Evolutionary conservation across 1,284 basidiomycete species (phyloP), one percentile per base, ranked within the genome.

Genomic region (Fomitopsis palustris): DNA sequence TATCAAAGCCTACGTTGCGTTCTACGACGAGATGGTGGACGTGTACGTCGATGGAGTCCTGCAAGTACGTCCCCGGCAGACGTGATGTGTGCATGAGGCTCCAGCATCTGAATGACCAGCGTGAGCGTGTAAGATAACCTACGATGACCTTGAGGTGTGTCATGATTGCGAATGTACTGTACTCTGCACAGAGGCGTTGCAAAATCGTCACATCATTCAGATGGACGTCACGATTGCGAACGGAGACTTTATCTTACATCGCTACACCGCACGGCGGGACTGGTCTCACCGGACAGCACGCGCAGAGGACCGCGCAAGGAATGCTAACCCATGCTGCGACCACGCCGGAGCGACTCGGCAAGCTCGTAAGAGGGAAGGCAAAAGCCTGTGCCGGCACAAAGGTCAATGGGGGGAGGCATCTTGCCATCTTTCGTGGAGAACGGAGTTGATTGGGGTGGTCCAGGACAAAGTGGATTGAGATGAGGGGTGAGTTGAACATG

Each of bases 11-110:
- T 78, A 78, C 58, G 72, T 82, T 3, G 80, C 83, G 0, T 88
- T 86, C 68, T 86, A 84, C 61, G 84, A 88, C 58, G 86, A 88
- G 67, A 85, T 84, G 62, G 81, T 88, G 25, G 83, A 86, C 60
- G 79, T 88, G 8, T 88, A 77, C 74, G 69, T 88, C 19, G 84
- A 88, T 64, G 85, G 78, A 9, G 76, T 77, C 59, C 81, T 82
- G 65, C 79, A 84, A 65, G 54, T 58, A 3, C 60, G 67, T 17
- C 51, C 51, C 6, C 29, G 16, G 21, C 21, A 33, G 9, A 54
- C 7, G 35, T 52, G 23, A 45, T 6, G 12, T 33, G 31, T 33
- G n/a, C n/a, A n/a, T n/a, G 31, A 33, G 31, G 7, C 6, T 10
- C 31, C 31, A 33, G 31, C 7, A 33, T 33, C 2, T 10, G 31